These are phyloP conservation scores for Amesomyces nigricolor DNA, from an alignment of 2,329 filamentous ascomycete species.

Conservation along the genomic window DNA sequence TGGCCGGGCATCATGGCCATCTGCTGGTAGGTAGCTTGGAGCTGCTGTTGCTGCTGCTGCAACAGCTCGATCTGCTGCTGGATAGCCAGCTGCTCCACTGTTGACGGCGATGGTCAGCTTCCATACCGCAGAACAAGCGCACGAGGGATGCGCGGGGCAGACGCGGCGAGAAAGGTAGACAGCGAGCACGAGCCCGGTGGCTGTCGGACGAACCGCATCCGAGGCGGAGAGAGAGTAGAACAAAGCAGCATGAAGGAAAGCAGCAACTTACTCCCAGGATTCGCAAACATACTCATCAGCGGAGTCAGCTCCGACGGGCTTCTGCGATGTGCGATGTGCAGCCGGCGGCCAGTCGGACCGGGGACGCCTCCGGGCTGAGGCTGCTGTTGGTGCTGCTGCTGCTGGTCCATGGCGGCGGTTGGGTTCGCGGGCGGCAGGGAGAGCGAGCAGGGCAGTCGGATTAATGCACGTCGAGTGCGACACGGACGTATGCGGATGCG, in stretches of 20 bases:
- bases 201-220: constrained; percentile 1
- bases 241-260: constrained; percentile 12
- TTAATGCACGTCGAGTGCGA: constrained; percentile 45
- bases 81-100: constrained; percentile 96
- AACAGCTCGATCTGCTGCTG: constrained; percentile 97
- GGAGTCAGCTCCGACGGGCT: constrained; percentile 97
- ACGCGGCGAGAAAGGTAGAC: not conserved
- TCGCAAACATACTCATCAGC: constrained; percentile 85
- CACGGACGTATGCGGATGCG: constrained; percentile 24
- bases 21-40: constrained; percentile 92
- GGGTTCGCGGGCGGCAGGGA: constrained; percentile 22
- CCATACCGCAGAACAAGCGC: not conserved
- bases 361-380: constrained; percentile 52
- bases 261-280: constrained; percentile 56
- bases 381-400: constrained; percentile 51
- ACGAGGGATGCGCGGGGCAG: no score
- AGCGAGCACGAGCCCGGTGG: constrained; percentile 18
- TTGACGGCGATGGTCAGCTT: constrained; percentile 25
- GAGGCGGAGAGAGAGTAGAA: not conserved
- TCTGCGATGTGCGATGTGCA: constrained; percentile 95
- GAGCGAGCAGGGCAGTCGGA: constrained; percentile 8
- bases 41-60: constrained; percentile 96
- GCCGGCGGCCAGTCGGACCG: constrained; percentile 77
- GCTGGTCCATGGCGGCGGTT: constrained; percentile 55
- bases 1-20: constrained; percentile 93